Conservation (phyloP, 2,329 filamentous ascomycete genomes). For the Cladosporium austrohemisphaericum region DNA sequence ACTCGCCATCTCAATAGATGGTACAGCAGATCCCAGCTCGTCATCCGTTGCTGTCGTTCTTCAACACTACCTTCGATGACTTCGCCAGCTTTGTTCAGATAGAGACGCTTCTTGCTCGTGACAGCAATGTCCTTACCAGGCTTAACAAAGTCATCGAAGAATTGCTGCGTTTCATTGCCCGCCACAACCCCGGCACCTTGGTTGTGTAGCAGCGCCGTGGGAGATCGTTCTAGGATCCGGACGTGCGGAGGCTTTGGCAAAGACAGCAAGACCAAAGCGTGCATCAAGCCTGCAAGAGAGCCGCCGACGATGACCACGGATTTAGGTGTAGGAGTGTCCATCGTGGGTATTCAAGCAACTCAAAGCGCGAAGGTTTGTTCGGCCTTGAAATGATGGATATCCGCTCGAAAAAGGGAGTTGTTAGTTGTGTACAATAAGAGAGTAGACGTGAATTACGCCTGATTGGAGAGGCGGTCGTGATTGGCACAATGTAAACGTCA, state of each 20-base stretch:
- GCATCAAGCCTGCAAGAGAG: constrained; percentile 30
- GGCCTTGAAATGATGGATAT: no score
- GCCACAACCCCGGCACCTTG: constrained; percentile 50
- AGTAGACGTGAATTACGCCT: no score
- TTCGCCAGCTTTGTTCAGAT: constrained; percentile 29
- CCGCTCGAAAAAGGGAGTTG: no score
- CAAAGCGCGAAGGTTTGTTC: no score
- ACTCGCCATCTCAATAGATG: constrained; percentile 45
- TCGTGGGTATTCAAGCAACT: not conserved
- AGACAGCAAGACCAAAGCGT: constrained; percentile 26
- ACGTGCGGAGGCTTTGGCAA: constrained; percentile 24
- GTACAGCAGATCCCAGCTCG: constrained; percentile 48
- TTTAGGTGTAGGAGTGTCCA: constrained; percentile 17
- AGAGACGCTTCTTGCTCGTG: constrained; percentile 25
- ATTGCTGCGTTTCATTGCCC: constrained; percentile 41
- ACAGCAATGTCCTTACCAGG: constrained; percentile 34
- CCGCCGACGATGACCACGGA: constrained; percentile 30
- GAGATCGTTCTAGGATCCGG: constrained; percentile 42
- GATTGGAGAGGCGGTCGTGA: no score
- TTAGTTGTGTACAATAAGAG: no score
- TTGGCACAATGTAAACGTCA: constrained; percentile 5
- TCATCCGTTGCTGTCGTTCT: constrained; percentile 43
- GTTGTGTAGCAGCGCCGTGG: constrained; percentile 42
- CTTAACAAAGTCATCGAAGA: constrained; percentile 42
- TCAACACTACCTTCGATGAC: constrained; percentile 28